A percentile compares a stretch with the other conserved stretches of the same genome.
phyloP scores from a whole-genome alignment of 139 green algal species.

The Chlorella sorokiniana region DNA sequence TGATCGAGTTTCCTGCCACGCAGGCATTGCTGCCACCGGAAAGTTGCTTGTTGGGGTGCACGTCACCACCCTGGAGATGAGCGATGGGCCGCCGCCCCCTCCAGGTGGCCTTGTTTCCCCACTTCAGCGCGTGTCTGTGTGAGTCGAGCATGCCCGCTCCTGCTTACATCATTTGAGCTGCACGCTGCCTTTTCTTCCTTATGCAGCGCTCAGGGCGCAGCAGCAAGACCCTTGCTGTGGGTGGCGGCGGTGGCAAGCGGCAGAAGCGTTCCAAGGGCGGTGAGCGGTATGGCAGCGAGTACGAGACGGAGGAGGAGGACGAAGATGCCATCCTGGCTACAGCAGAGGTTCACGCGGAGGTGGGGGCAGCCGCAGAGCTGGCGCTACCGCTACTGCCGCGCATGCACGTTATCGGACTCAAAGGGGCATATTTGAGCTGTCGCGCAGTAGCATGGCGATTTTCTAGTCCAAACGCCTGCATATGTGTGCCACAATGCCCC shows the following conservation, averaged over 20 bases:
- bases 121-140: neutral
- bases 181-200: neutral
- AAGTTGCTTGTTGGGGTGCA: constrained; percentile 39
- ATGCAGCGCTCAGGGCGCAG: constrained; percentile 4
- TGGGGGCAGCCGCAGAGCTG: neutral
- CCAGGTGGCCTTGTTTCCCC: neutral
- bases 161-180: neutral
- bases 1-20: neutral
- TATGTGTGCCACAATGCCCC: neutral
- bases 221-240: neutral
- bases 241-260: constrained; percentile 30
- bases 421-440: too few relatives aligned
- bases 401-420: too few relatives aligned
- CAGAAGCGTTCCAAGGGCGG: constrained; percentile 14
- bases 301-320: constrained; percentile 27
- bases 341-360: neutral
- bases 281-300: neutral
- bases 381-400: neutral
- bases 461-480: too few relatives aligned
- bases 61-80: constrained; percentile 43
- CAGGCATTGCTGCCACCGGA: constrained; percentile 9
- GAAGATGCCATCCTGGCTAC: constrained; percentile 16
- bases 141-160: neutral
- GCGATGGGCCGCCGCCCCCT: constrained; percentile 6
- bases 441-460: too few relatives aligned